These are phyloP conservation scores for Erythrobasidium hasegawianum DNA, from an alignment of 1,284 basidiomycete genomes.

Conservation along the genomic window DNA sequence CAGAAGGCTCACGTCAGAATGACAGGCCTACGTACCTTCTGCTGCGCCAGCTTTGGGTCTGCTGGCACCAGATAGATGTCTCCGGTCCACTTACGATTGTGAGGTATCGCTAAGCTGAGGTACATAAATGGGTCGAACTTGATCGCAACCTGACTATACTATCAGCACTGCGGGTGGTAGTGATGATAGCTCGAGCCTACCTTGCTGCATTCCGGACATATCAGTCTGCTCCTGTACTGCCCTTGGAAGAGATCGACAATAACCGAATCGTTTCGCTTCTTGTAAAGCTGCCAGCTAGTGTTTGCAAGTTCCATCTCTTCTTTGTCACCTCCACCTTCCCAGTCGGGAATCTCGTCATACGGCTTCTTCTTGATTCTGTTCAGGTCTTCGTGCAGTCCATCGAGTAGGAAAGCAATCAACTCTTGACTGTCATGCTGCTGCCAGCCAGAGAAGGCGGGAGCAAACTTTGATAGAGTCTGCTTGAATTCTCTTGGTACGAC, in stretches of 20 bases:
- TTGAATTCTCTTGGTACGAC: constrained; percentile 91
- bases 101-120: constrained; percentile 87
- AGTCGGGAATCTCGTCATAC: constrained; percentile 96
- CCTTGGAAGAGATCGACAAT: constrained; percentile 99
- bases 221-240: constrained; percentile 83
- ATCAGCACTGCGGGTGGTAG: too few relatives aligned
- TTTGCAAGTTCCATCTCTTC: constrained; percentile 80
- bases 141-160: constrained; percentile 98
- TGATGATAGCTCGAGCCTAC: constrained; percentile 55
- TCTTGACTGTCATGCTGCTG: constrained; percentile 63
- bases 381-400: constrained; percentile 61
- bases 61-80: constrained; percentile 72
- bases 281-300: constrained; percentile 95
- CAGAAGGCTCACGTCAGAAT: too few relatives aligned
- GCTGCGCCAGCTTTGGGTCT: constrained; percentile 62
- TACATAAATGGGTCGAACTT: constrained; percentile 99
- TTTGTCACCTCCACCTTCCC: constrained; percentile 81
- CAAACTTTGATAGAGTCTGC: constrained; percentile 60
- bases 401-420: constrained; percentile 59
- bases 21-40: constrained; percentile 60
- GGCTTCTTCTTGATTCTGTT: constrained; percentile 61
- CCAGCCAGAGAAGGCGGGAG: constrained; percentile 60
- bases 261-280: constrained; percentile 92
- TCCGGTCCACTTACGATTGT: constrained; percentile 81
- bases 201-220: constrained; percentile 93